These are phyloP conservation scores for Lactarius hengduanensis DNA, from an alignment of 768 basidiomycete species.

Conservation along the genomic window DNA sequence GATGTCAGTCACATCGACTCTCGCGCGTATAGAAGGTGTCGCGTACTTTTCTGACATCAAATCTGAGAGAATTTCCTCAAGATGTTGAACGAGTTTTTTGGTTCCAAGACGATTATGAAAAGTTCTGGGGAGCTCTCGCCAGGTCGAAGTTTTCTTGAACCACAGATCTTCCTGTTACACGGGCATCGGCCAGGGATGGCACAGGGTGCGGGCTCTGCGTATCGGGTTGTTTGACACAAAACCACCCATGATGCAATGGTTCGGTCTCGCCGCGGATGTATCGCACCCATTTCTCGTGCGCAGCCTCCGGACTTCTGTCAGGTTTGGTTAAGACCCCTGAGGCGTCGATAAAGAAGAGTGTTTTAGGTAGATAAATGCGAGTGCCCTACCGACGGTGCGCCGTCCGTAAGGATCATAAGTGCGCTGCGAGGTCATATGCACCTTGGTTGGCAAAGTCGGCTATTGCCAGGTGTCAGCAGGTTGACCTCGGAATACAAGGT, in stretches of 20 bases:
- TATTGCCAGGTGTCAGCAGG: constrained; percentile 12
- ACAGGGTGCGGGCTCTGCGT: background rate
- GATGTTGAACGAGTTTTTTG: constrained; percentile 6
- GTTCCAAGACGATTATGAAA: constrained; percentile 4
- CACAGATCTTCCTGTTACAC: background rate
- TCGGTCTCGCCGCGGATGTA: constrained; percentile 13
- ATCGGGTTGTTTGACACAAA: constrained; percentile 23
- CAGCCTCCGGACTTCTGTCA: constrained; percentile 31
- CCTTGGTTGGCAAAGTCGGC: constrained; percentile 38
- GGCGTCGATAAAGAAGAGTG: constrained; percentile 8
- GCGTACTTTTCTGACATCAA: constrained; percentile 7
- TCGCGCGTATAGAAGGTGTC: background rate
- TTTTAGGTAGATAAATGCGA: background rate
- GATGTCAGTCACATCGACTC: background rate
- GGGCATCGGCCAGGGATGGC: background rate
- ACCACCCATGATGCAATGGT: constrained; percentile 17
- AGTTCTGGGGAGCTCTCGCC: background rate
- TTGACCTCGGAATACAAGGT: background rate
- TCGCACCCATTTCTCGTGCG: constrained; percentile 30
- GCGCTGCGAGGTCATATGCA: constrained; percentile 32
- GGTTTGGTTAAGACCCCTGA: constrained; percentile 38
- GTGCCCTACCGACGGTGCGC: constrained; percentile 31
- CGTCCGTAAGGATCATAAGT: constrained; percentile 28
- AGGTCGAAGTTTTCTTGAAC: background rate
- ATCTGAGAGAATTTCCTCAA: constrained; percentile 13